These are phyloP conservation scores for Cucurbita ficifolia DNA, from an alignment of 306 rosid genomes.

Conservation along the genomic window DNA sequence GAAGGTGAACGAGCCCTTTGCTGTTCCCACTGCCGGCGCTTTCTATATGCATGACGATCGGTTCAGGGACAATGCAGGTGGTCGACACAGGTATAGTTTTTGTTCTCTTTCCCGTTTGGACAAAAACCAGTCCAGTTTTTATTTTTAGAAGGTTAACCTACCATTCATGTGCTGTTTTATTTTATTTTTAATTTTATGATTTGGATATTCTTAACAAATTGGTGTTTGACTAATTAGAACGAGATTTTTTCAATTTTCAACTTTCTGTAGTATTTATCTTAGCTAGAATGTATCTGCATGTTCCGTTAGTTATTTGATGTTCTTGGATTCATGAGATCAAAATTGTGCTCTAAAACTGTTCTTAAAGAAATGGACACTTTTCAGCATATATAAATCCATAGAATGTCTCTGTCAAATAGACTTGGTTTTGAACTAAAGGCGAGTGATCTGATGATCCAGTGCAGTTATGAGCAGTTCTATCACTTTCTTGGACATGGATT, in stretches of 20 bases:
- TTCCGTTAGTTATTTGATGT: neutral
- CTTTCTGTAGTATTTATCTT: neutral
- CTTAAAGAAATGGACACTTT: neutral
- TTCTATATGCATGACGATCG: constrained; percentile 96
- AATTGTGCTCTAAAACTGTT: neutral
- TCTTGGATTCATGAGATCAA: neutral
- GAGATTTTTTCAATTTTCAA: neutral
- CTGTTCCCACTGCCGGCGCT: constrained; percentile 96
- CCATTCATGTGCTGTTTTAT: neutral
- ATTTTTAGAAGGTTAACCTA: neutral
- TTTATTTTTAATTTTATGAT: neutral
- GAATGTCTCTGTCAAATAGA: neutral
- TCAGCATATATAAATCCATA: neutral
- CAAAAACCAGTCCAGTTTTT: neutral
- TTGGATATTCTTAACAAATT: neutral
- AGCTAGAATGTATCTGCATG: neutral
- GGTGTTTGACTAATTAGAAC: neutral
- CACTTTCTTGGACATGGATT: neutral
- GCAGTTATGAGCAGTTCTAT: neutral
- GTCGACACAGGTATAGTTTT: constrained; percentile 51
- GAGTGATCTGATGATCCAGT: neutral
- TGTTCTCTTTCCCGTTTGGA: neutral
- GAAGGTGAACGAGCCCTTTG: constrained; percentile 87
- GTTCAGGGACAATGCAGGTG: constrained; percentile 68
- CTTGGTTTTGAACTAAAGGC: neutral